Evolutionary conservation across 148 eudicot species (phyloP), one percentile per base, ranked within the genome.

Genomic region (Amaranthus hypochondriacus): DNA sequence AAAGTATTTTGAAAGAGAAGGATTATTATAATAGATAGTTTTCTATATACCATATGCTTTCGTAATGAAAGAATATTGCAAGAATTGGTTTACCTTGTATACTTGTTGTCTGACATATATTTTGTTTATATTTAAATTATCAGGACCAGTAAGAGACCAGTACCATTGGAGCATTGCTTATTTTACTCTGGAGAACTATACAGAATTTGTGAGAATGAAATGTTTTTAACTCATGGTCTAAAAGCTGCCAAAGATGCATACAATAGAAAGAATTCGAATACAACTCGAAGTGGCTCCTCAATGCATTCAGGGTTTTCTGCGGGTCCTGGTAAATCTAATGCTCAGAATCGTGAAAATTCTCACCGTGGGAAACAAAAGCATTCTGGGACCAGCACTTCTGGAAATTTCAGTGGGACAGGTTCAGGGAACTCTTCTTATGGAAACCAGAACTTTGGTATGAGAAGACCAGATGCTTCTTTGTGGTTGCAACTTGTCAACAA

Each of bases 91-190:
- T 4, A 2, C 18, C 7, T 48, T 39, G 64, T 51, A 49, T 69
- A 46, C 12, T 46, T 6, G 66, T 52, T 8, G 56, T 3, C 69
- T 65, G 56, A 71, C 61, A 79, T 47, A 43, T 48, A 10, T 79
- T 65, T 60, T 76, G 76, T 67, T 49, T 42, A 39, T 66, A 42
- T 66, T 78, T 72, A 72, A 53, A 44, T 28, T 75, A 77, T 73
- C 90, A 95, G 99, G 96, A 95, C 99, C 54, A 88, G 92, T 13
- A 95, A 82, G 82, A 90, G 99, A 82, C 99, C 99, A 62, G 99
- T 95, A 73, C 99, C 99, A 9, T 81, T 95, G 88, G 99, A 95
- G 84, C 99, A 95, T 74, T 95, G 93, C 79, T 79, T 95, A 48
- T 95, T 92, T 66, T 88, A 92, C 81, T 86, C 93, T 12, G 97